Evolutionary conservation across 441 rosid genomes (phyloP), one percentile per base, ranked within the genome.

Genomic region (Mallotus repandus): DNA sequence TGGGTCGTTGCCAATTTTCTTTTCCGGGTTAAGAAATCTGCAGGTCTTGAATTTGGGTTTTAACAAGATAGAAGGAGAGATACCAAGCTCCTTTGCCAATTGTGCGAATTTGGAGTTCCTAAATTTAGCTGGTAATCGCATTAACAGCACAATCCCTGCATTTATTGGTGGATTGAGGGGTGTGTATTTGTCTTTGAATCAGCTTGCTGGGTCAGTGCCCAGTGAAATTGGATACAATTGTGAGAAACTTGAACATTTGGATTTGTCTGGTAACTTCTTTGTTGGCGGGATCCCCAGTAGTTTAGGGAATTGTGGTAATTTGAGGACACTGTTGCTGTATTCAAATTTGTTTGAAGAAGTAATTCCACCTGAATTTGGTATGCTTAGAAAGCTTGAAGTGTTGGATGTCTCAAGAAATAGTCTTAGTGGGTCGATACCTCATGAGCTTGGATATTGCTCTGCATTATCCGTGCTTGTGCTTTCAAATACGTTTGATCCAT

Each of bases 361-460:
- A 68, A 77, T 88, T 78, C 90, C 94, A 0, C 69, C 73, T 58
- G 81, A 80, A 62, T 74, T 89, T 54, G 90, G 90, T 32, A 77
- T 55, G 80, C 88, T 89, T 45, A 59, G 72, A 80, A 86, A 84
- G 76, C 94, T 89, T 21, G 83, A 88, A 71, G 89, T 84, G 38
- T 70, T 89, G 84, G 94, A 89, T 76, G 81, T 89, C 43, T 89
- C 92, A 0, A 80, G 89, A 81, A 89, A 89, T 68, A 74, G 80
- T 69, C 85, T 88, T 53, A 86, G 92, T 15, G 85, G 94, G 41
- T 56, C 77, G 0, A 57, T 89, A 69, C 94, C 92, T 21, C 66
- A 43, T 46, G 84, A 85, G 78, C 88, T 89, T 9, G 89, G 92
- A 59, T 81, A 83, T 56, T 89, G 92, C 76, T 75, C 80, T 74